Base-by-base conservation (phyloP, 1,139 yeast species). In the Debaryomyces robertsiae region DNA sequence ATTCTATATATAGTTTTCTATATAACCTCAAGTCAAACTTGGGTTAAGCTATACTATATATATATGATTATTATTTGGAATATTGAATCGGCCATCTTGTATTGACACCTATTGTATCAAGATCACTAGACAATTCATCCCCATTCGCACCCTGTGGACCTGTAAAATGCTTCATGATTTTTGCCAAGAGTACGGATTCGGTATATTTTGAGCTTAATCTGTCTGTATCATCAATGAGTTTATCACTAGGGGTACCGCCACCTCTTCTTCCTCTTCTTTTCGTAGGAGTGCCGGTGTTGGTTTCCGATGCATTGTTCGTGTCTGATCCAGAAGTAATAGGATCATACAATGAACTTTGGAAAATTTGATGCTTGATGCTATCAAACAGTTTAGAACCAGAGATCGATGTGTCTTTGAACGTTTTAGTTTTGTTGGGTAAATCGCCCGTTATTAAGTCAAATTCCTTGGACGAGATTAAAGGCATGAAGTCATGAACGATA, bases 401-500 rank as follows among this genome's bases (percentile, higher is more conserved):
- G 35, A 52, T 44, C 34, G 47, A 48, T 42, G 54, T 54, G 25
- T 47, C 49, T 22, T 57, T 56, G 27, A 52, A 42, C 13, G 55
- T 57, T 30, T 56, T 55, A 2, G 50, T 36, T 43, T 63, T 64
- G 16, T 54, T 52, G 0, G 69, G 67, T 5, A 65, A 47, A 40
- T 69, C 73, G 2, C 75, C 75, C 0, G 77, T 70, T 16, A 73
- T 67, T 14, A 69, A 46, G 33, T 62, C 58, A 48, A 73, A 71
- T 52, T 73, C 78, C 17, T 57, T 63, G 2, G 58, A 50, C 1
- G 72, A 60, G 1, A 67, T 54, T 31, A 73, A 51, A 2, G 77
- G 75, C 74, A 70, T 71, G 50, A 65, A 71, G 49, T 73, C 78
- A 43, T 68, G 67, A 16, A 68, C 67, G n/a, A 54, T 38, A 17